phyloP scores from a whole-genome alignment of 1,284 basidiomycete species.

The Rhodotorula sp. region DNA sequence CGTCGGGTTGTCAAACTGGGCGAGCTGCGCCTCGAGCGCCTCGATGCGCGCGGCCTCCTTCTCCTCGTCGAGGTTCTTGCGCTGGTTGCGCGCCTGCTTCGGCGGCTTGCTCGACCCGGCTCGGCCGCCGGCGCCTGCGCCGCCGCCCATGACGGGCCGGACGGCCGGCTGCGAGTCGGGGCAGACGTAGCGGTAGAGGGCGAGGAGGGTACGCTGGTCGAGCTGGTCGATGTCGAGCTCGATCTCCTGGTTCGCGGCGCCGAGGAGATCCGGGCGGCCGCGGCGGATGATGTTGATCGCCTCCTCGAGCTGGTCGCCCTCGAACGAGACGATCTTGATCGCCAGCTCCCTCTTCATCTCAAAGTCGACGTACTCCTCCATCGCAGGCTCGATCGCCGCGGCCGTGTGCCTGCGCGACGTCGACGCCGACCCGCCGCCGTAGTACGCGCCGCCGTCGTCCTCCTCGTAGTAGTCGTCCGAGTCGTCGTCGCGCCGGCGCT shows the following conservation, averaged over 20 bases:
- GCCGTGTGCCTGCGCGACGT: constrained; percentile 29
- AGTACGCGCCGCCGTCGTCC: constrained; percentile 52
- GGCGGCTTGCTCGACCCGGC: constrained; percentile 48
- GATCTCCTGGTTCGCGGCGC: constrained; percentile 84
- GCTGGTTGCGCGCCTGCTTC: constrained; percentile 70
- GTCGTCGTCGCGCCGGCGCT: constrained; percentile 29
- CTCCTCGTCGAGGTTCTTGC: constrained; percentile 72
- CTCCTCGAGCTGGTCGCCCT: constrained; percentile 51
- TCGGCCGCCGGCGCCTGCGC: constrained; percentile 61
- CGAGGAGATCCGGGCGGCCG: constrained; percentile 70
- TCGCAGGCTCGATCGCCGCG: constrained; percentile 28
- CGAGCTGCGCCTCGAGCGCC: constrained; percentile 76
- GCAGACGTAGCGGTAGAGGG: constrained; percentile 87
- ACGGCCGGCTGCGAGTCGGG: constrained; percentile 74
- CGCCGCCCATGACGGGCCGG: constrained; percentile 60
- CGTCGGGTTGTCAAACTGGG: constrained; percentile 63
- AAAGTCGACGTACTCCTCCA: constrained; percentile 71
- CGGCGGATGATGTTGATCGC: constrained; percentile 77
- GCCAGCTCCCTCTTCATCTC: constrained; percentile 96
- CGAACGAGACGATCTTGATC: constrained; percentile 68
- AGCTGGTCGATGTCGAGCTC: constrained; percentile 92
- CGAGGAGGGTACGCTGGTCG: constrained; percentile 76
- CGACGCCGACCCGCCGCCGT: constrained; percentile 39
- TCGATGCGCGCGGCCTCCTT: constrained; percentile 86
- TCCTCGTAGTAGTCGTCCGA: constrained; percentile 52